phyloP scores from a whole-genome alignment of 176 grass and related monocot genomes.

The Tillandsia fasciculata region DNA sequence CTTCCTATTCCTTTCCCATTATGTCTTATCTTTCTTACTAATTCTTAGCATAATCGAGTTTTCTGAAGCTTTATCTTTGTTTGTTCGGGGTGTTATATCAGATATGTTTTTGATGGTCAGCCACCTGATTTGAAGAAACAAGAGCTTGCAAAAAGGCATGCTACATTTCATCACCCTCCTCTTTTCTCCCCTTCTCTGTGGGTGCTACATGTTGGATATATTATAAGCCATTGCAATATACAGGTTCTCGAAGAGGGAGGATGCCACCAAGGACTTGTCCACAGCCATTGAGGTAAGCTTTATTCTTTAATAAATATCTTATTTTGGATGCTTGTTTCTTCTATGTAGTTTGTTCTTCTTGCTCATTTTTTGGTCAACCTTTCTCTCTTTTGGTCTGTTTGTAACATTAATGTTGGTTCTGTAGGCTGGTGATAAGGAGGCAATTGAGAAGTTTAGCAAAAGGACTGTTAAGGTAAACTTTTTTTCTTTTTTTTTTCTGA shows the following conservation, averaged over 20 bases:
- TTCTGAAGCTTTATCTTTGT: constrained; percentile 8
- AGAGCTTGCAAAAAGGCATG: constrained; percentile 66
- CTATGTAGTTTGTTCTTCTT: constrained; percentile 11
- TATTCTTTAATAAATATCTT: constrained; percentile 7
- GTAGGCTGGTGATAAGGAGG: constrained; percentile 65
- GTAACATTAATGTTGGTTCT: constrained; percentile 25
- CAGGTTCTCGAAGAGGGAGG: constrained; percentile 68
- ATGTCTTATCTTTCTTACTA: constrained; percentile 13
- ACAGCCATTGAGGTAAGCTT: constrained; percentile 62
- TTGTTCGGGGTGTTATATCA: constrained; percentile 21
- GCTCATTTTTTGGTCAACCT: neutral
- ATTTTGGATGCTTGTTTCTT: neutral
- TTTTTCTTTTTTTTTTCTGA: neutral
- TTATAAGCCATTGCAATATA: constrained; percentile 8
- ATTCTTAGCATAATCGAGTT: constrained; percentile 10
- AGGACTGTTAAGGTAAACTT: constrained; percentile 72
- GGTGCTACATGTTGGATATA: constrained; percentile 5
- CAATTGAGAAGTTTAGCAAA: constrained; percentile 87
- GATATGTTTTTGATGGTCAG: constrained; percentile 93
- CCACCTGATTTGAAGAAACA: constrained; percentile 87
- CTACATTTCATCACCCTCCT: neutral
- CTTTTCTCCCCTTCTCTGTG: constrained; percentile 12
- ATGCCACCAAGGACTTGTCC: constrained; percentile 53
- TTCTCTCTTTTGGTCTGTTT: constrained; percentile 14
- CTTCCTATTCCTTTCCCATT: constrained; percentile 5